Evolutionary conservation across 2,329 filamentous ascomycete species (phyloP).

Genomic region (Penicillium concentricum): DNA sequence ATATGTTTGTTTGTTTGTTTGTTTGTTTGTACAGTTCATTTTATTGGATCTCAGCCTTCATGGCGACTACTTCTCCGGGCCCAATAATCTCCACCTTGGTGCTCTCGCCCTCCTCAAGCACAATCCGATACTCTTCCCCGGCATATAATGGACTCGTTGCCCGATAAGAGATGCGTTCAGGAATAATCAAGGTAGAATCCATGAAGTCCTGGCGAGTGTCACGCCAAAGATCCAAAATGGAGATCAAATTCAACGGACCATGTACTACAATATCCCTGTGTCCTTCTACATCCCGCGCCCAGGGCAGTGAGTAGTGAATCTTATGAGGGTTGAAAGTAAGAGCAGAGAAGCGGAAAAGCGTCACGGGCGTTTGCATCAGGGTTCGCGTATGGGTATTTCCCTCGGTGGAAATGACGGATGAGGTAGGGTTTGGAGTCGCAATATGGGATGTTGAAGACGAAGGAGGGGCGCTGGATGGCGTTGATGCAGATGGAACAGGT

Average conservation of each 20-base stretch:
- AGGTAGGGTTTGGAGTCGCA: slow-evolving; percentile 14
- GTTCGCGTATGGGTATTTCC: slow-evolving; percentile 32
- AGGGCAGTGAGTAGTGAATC: slow-evolving; percentile 46
- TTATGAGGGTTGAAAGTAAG: slow-evolving; percentile 48
- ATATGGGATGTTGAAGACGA: slow-evolving; percentile 13
- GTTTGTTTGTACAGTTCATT: neutral
- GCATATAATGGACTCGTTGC: slow-evolving; percentile 53
- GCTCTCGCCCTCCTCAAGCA: slow-evolving; percentile 35
- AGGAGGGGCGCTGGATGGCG: slow-evolving; percentile 1
- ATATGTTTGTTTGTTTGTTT: neutral
- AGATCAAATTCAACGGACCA: slow-evolving; percentile 45
- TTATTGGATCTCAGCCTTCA: slow-evolving; percentile 40
- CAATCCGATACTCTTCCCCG: slow-evolving; percentile 48
- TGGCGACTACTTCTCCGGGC: slow-evolving; percentile 31
- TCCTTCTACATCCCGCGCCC: slow-evolving; percentile 45
- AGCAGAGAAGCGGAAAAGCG: slow-evolving; percentile 46
- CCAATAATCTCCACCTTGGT: slow-evolving; percentile 37
- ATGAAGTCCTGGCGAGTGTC: slow-evolving; percentile 29
- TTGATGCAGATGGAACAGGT: slow-evolving; percentile 14
- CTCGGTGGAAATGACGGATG: slow-evolving; percentile 21
- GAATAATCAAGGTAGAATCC: slow-evolving; percentile 31
- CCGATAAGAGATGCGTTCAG: slow-evolving; percentile 48
- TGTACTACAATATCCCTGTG: slow-evolving; percentile 46
- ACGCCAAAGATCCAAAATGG: slow-evolving; percentile 46
- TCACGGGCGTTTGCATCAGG: slow-evolving; percentile 39